phyloP scores from a whole-genome alignment of 192 early-diverging fungal genomes.

The Coemansia sp. region DNA sequence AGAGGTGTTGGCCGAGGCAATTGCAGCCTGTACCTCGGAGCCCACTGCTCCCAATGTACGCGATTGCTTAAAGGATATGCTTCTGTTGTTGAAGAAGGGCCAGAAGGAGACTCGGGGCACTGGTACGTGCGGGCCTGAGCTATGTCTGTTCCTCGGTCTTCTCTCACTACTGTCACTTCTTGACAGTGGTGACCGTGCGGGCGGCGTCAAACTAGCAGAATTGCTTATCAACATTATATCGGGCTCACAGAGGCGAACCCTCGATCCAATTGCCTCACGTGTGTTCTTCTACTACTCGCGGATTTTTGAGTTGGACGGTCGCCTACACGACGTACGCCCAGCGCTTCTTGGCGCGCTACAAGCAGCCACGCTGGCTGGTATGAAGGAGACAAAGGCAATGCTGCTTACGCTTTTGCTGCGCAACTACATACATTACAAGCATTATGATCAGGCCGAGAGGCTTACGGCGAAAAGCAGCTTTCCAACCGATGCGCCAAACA shows the following conservation, averaged over 20 bases:
- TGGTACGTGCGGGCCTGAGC: conserved; percentile 66
- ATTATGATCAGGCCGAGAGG: conserved; percentile 98
- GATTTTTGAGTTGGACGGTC: conserved; percentile 77
- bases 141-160: conserved; percentile 81
- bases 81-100: conserved; percentile 14
- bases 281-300: conserved; percentile 93
- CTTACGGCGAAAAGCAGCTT: conserved; percentile 90
- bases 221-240: conserved; percentile 64
- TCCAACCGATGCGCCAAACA: conserved; percentile 89
- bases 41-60: conserved; percentile 20
- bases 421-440: conserved; percentile 91
- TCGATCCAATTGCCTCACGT: conserved; percentile 87
- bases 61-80: conserved; percentile 18
- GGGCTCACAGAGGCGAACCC: conserved; percentile 77
- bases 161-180: conserved; percentile 79
- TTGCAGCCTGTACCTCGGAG: conserved; percentile 50
- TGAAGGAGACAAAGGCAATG: conserved; percentile 85
- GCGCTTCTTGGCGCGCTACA: conserved; percentile 79
- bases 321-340: conserved; percentile 73
- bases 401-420: conserved; percentile 88
- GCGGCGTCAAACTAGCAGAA: conserved; percentile 68
- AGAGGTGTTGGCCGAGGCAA: conserved; percentile 60
- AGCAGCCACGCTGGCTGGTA: conserved; percentile 86
- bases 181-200: conserved; percentile 69
- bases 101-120: conserved; percentile 9